These are phyloP conservation scores for Leccinellum albellum DNA, from an alignment of 768 basidiomycete genomes.

Conservation along the genomic window DNA sequence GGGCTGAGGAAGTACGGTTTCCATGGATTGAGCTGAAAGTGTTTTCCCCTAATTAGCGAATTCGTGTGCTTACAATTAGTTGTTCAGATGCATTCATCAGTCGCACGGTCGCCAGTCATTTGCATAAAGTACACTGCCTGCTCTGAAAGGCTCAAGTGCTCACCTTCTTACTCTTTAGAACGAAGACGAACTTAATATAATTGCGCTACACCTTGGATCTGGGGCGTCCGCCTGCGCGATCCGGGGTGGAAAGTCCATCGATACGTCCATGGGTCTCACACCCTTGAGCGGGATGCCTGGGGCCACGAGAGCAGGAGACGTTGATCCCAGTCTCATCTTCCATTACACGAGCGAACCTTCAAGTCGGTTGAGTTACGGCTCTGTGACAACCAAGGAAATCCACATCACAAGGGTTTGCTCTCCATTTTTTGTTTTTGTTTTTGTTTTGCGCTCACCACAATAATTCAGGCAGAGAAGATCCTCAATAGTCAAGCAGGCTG, in stretches of 20 bases:
- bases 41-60: not conserved
- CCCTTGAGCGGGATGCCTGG: conserved; percentile 87
- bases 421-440: not conserved
- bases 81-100: conserved; percentile 63
- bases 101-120: conserved; percentile 52
- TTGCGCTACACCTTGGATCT: conserved; percentile 86
- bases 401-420: conserved; percentile 48
- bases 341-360: conserved; percentile 61
- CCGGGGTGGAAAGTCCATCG: conserved; percentile 64
- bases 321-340: conserved; percentile 87
- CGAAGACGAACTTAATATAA: conserved; percentile 57
- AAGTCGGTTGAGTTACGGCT: conserved; percentile 49
- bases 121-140: conserved; percentile 44
- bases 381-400: conserved; percentile 41
- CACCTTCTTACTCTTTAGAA: conserved; percentile 28
- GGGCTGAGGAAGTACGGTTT: conserved; percentile 89
- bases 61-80: not conserved
- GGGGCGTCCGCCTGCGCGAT: conserved; percentile 84
- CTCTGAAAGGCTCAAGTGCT: not conserved
- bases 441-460: not conserved
- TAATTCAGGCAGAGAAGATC: conserved; percentile 60
- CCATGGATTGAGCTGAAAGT: conserved; percentile 74
- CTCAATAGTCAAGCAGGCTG: conserved; percentile 76
- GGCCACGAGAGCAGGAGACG: conserved; percentile 76
- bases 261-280: conserved; percentile 88